Percentiles rank a stretch among this genome's conserved stretches.
These are phyloP conservation scores for Blastobotrys apis DNA, from an alignment of 1,139 yeast species.

Conservation along the genomic window DNA sequence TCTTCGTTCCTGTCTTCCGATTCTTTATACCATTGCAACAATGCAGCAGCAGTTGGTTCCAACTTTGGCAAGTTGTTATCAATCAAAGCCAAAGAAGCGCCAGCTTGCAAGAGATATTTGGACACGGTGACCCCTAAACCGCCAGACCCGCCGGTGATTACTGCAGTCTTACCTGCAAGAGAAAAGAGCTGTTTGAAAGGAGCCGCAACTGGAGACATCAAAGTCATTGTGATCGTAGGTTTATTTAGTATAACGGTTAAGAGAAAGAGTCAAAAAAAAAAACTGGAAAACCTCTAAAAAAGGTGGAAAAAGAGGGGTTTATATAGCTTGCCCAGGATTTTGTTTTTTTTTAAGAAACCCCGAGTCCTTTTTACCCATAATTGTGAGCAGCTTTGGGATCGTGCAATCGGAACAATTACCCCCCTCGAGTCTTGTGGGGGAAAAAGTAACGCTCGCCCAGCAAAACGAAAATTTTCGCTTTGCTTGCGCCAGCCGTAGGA, in stretches of 20 bases:
- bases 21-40: constrained; percentile 48
- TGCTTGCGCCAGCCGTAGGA: too few relatives aligned
- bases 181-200: constrained; percentile 24
- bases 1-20: constrained; percentile 9
- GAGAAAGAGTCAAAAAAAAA: too few relatives aligned
- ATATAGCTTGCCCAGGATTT: neutral
- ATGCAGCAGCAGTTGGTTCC: constrained; percentile 56
- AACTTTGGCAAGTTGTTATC: constrained; percentile 60
- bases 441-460: too few relatives aligned
- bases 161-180: constrained; percentile 66
- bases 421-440: too few relatives aligned
- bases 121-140: constrained; percentile 62
- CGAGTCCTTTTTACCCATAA: too few relatives aligned
- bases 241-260: too few relatives aligned
- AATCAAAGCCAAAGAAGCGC: constrained; percentile 54
- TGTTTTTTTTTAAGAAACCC: too few relatives aligned
- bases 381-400: too few relatives aligned
- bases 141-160: constrained; percentile 81
- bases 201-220: constrained; percentile 11
- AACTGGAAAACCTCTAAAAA: too few relatives aligned
- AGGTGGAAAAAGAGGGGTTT: neutral
- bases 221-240: constrained; percentile 3
- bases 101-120: constrained; percentile 28
- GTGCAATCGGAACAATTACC: too few relatives aligned
- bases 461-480: too few relatives aligned